Evolutionary conservation across 2,329 filamentous ascomycete species (phyloP), one percentile per base, ranked within the genome.

Genomic region (Botrytis fabae): DNA sequence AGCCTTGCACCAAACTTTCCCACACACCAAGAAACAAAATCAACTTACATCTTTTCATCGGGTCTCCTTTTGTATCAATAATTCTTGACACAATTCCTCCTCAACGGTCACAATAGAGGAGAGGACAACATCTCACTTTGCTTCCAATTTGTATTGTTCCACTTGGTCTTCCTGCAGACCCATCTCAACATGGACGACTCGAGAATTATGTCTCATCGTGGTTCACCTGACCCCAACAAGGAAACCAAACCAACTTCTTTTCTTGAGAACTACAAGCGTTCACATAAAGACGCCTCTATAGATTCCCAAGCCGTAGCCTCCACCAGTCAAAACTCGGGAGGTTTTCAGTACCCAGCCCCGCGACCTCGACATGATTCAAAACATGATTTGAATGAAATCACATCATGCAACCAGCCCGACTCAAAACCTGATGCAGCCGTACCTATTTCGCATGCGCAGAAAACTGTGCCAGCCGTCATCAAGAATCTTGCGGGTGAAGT

Each of bases 221-320:
- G 18, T 32, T 32, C 65, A 42, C 20, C 32, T 0, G 25, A 3
- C n/a, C 28, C 40, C 10, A n/a, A 69, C 20, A 25, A 40, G 6
- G 48, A 59, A 57, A n/a, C 20, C 38, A 18, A 12, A 18, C 18
- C 65, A 42, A 7, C 18, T 9, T 20, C 35, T 8, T 5, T 57
- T 16, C 32, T 20, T 8, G 25, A 42, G 18, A 32, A 32, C 22
- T 12, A 10, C 42, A 51, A 20, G 14, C 28, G 20, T 57, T 69
- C 28, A 57, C 28, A 20, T 10, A 57, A 69, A 16, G n/a, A 57
- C 1, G 57, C 65, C 6, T 69, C 48, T 1, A n/a, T 28, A 8
- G 48, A 51, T 32, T 69, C 48, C 28, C 32, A 69, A 59, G 65
- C 48, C 28, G n/a, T 69, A n/a, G 65, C 35, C 3, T 44, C 65